Base-by-base conservation (phyloP, 2,329 filamentous ascomycete genomes). In the Botrytis sinoallii region DNA sequence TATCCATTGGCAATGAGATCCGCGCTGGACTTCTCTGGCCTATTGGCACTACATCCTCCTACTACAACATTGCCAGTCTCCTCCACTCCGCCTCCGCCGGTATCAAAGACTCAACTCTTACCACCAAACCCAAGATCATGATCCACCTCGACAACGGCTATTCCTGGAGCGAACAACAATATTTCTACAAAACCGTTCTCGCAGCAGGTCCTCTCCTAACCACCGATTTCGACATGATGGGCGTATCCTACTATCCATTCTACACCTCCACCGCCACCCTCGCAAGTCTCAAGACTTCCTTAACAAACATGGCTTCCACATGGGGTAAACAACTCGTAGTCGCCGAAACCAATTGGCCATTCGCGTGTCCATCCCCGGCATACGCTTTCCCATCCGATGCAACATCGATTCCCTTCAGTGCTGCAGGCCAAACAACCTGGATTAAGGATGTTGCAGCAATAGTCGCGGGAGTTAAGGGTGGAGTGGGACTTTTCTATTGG, bases 121-220 rank as follows among this genome's bases (percentile, higher is more conserved):
- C 81, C 59, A 84, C 86, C 0, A 85, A 87, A 75, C 90, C 91
- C 1, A 88, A 90, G 79, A 92, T 93, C 81, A 90, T 93, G 89
- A 88, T 93, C 59, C 92, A 93, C 78, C 85, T 93, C 5, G 91
- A 93, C 81, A 91, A 92, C 78, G 91, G 91, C n/a, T 94, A 91
- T 90, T 86, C 91, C 76, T 92, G 88, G 89, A 84, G 82, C 5
- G 87, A 87, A 4, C 91, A 93, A 79, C 83, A 91, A 75, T 75
- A 72, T 29, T 90, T 86, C 83, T 93, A 93, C 82, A 85, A 86
- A 38, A 84, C 83, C 4, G 86, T 91, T 0, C 83, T 91, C 0
- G 84, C 80, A 12, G 82, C 83, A 38, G 89, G 87, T 2, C 84
- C 84, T 1, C 83, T 91, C 4, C 79, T 81, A 4, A 77, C 83